These are phyloP conservation scores for Curvularia verruculosa DNA, from an alignment of 2,329 filamentous ascomycete genomes.

Conservation along the genomic window DNA sequence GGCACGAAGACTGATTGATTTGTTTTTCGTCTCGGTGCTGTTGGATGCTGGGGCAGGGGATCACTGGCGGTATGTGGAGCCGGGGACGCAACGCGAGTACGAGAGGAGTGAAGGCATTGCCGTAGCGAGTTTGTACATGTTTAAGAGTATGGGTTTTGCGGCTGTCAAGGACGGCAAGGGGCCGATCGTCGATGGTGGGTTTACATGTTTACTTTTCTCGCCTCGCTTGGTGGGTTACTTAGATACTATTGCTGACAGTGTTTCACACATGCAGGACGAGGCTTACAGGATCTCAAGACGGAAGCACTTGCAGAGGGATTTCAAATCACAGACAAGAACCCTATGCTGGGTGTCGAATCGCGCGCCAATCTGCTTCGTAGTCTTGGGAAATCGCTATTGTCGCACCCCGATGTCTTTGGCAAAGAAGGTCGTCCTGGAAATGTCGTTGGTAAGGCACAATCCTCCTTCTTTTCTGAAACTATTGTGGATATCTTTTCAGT, in stretches of 20 bases:
- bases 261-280: conserved; percentile 51
- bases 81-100: conserved; percentile 79
- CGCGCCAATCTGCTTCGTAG: conserved; percentile 77
- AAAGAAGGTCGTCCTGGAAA: conserved; percentile 82
- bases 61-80: conserved; percentile 87
- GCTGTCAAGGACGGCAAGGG: conserved; percentile 74
- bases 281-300: conserved; percentile 72
- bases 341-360: conserved; percentile 77
- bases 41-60: conserved; percentile 87
- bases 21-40: conserved; percentile 79
- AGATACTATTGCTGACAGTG: neutral
- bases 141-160: conserved; percentile 81
- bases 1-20: conserved; percentile 74
- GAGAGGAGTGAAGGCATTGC: conserved; percentile 86
- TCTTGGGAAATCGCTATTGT: conserved; percentile 74
- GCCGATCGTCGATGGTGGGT: conserved; percentile 73
- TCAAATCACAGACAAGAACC: conserved; percentile 79
- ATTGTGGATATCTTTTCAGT: no score
- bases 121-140: conserved; percentile 81
- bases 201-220: conserved; percentile 46
- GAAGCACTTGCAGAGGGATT: conserved; percentile 77
- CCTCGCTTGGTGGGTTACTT: neutral
- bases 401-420: conserved; percentile 77
- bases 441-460: conserved; percentile 73
- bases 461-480: no score